Evolutionary conservation across 2,329 filamentous ascomycete genomes (phyloP).

Genomic region (Dothistroma septosporum): DNA sequence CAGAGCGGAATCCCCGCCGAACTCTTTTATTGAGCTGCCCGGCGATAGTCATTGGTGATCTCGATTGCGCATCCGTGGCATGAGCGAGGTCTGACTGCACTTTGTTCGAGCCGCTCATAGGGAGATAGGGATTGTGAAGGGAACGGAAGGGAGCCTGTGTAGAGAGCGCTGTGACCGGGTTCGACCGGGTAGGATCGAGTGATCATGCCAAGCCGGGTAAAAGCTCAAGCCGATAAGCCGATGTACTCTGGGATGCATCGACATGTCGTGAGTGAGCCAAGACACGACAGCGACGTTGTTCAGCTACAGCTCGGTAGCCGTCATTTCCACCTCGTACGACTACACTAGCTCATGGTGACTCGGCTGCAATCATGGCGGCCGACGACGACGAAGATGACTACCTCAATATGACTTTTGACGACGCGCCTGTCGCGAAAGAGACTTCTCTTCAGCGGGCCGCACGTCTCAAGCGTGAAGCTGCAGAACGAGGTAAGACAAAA

Average conservation of each 20-base stretch:
- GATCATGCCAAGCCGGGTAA: background rate
- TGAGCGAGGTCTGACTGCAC: too few species aligned
- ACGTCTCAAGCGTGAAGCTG: constrained; percentile 55
- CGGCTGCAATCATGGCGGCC: constrained; percentile 16
- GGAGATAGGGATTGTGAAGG: background rate
- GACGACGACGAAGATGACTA: constrained; percentile 84
- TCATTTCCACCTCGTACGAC: background rate
- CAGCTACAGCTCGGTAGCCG: background rate
- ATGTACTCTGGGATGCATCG: too few species aligned
- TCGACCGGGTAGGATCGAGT: background rate
- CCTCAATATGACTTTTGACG: constrained; percentile 89
- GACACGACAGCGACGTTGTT: background rate
- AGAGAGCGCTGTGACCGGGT: background rate
- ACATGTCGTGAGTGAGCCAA: background rate
- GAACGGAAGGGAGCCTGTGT: background rate
- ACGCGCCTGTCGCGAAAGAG: constrained; percentile 53
- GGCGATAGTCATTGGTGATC: background rate
- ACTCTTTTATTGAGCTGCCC: background rate
- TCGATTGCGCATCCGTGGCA: background rate
- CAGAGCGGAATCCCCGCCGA: background rate
- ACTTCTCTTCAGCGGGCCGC: constrained; percentile 59
- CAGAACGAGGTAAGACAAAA: constrained; percentile 59
- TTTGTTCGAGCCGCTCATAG: too few species aligned
- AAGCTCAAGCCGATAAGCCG: too few species aligned
- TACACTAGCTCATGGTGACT: background rate